These are phyloP conservation scores for Rhodotorula kratochvilovae DNA, from an alignment of 768 basidiomycete species.

Conservation along the genomic window DNA sequence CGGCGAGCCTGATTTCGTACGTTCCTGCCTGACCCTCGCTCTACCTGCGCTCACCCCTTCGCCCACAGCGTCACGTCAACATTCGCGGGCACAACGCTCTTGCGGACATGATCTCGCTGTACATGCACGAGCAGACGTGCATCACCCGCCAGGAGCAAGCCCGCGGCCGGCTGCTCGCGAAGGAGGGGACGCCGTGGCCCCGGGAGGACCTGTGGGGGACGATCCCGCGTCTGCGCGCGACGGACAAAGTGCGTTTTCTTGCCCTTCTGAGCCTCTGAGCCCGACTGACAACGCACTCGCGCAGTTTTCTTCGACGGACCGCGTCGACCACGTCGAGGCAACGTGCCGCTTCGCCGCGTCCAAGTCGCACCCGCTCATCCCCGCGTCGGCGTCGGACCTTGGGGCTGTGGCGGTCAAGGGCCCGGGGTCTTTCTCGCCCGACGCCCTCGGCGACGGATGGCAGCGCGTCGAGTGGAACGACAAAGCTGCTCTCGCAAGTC, in stretches of 20 bases:
- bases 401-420: background rate
- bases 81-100: slow-evolving; percentile 4
- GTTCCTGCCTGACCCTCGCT: background rate
- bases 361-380: background rate
- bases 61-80: slow-evolving; percentile 19
- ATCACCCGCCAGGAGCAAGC: background rate
- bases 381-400: background rate
- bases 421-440: background rate
- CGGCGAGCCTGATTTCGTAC: slow-evolving; percentile 3
- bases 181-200: background rate
- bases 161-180: background rate
- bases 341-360: slow-evolving; percentile 9
- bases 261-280: no score
- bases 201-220: background rate
- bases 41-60: no score
- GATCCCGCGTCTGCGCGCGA: background rate
- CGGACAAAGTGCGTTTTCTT: slow-evolving; percentile 1
- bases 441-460: background rate
- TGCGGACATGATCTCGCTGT: slow-evolving; percentile 26
- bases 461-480: slow-evolving; percentile 21
- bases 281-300: background rate
- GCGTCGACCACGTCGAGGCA: background rate
- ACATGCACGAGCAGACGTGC: slow-evolving; percentile 23
- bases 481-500: background rate
- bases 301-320: background rate